These are phyloP conservation scores for Teratosphaeria nubilosa DNA, from an alignment of 2,329 filamentous ascomycete species.

Conservation along the genomic window DNA sequence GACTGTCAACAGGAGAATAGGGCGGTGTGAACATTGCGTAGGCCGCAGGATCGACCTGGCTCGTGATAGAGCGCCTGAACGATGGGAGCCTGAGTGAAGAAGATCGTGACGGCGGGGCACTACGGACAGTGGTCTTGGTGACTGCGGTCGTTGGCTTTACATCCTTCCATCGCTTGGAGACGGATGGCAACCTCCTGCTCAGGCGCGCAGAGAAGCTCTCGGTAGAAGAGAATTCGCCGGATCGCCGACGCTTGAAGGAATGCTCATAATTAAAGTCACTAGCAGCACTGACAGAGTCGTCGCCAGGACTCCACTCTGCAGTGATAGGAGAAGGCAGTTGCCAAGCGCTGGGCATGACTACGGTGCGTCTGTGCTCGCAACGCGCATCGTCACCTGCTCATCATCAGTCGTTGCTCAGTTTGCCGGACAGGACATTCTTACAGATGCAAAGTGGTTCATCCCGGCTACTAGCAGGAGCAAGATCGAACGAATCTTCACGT, in stretches of 20 bases:
- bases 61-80: constrained; percentile 52
- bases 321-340: constrained; percentile 1
- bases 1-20: constrained; percentile 11
- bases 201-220: constrained; percentile 55
- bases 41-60: constrained; percentile 29
- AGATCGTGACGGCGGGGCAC: constrained; percentile 32
- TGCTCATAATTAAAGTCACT: constrained; percentile 43
- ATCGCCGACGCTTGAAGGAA: constrained; percentile 47
- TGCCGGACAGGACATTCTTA: constrained; percentile 41
- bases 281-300: constrained; percentile 50
- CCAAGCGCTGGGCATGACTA: not conserved
- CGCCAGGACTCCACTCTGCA: constrained; percentile 25
- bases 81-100: constrained; percentile 71
- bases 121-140: constrained; percentile 19
- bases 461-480: constrained; percentile 17
- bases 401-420: not conserved
- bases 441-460: constrained; percentile 57
- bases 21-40: constrained; percentile 25
- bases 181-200: constrained; percentile 40
- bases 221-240: constrained; percentile 48
- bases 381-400: constrained; percentile 48
- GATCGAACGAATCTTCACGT: constrained; percentile 48
- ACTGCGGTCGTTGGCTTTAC: constrained; percentile 9
- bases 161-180: constrained; percentile 9
- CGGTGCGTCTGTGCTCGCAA: constrained; percentile 43